Conservation (phyloP, 306 rosid genomes). For the Benincasa hispida region DNA sequence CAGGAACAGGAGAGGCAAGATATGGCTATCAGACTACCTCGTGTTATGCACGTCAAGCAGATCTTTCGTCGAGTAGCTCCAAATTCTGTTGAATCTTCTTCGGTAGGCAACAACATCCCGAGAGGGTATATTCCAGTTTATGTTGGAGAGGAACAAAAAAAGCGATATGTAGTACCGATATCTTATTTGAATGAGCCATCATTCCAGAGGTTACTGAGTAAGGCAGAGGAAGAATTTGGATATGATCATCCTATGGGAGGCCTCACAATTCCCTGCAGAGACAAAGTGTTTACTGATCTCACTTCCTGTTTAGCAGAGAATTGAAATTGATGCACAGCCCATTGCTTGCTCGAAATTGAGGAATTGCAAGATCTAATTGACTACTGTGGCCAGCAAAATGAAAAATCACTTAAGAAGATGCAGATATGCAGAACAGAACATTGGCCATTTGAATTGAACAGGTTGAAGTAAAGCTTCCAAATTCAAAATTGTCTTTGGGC, state of each 20-base stretch:
- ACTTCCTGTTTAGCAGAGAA: background rate
- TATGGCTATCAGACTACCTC: background rate
- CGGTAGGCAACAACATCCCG: background rate
- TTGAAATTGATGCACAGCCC: background rate
- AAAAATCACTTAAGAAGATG: too few relatives aligned
- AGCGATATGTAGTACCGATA: background rate
- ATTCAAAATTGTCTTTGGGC: background rate
- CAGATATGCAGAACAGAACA: background rate
- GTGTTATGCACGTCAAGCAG: background rate
- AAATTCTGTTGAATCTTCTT: background rate
- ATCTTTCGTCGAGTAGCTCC: background rate
- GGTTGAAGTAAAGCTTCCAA: background rate
- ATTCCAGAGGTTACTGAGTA: conserved; percentile 6
- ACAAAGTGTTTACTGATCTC: background rate
- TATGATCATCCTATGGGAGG: conserved; percentile 15
- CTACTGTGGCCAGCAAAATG: background rate
- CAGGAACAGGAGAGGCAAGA: background rate
- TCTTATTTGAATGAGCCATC: conserved; percentile 7
- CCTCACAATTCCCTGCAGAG: background rate
- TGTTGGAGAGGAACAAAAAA: background rate
- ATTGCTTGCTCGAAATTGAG: background rate
- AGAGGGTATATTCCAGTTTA: background rate
- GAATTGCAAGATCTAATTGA: background rate
- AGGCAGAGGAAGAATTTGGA: conserved; percentile 26
- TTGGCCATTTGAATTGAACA: too few relatives aligned